Evolutionary conservation across 345 rosid species (phyloP).

Genomic region (Sisymbrium irio): DNA sequence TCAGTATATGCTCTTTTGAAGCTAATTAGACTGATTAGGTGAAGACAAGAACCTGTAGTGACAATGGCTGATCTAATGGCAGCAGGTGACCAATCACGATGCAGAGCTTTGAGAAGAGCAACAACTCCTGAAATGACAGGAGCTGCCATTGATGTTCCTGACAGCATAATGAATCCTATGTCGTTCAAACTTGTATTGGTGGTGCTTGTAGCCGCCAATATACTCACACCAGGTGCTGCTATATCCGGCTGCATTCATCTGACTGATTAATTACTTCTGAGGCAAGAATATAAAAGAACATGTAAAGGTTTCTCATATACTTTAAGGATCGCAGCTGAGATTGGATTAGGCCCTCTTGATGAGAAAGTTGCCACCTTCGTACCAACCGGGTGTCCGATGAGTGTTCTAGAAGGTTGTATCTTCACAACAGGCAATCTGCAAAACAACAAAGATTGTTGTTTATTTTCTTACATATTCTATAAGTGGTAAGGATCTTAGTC

Average conservation of each 20-base stretch:
- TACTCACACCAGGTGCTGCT: slow-evolving; percentile 45
- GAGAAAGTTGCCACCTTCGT: slow-evolving; percentile 26
- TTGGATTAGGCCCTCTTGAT: slow-evolving; percentile 14
- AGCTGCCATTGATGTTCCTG: slow-evolving; percentile 50
- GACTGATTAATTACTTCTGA: background rate
- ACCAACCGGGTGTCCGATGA: slow-evolving; percentile 20
- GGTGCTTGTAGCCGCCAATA: slow-evolving; percentile 39
- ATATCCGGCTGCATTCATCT: slow-evolving; percentile 42
- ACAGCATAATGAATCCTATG: slow-evolving; percentile 25
- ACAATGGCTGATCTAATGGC: slow-evolving; percentile 49
- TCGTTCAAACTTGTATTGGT: slow-evolving; percentile 13
- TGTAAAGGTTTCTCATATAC: background rate
- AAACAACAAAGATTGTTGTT: background rate
- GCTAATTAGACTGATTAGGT: background rate
- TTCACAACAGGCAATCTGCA: slow-evolving; percentile 20
- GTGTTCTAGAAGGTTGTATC: slow-evolving; percentile 16
- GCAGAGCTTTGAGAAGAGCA: slow-evolving; percentile 37
- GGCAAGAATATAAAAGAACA: background rate
- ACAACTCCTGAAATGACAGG: slow-evolving; percentile 43
- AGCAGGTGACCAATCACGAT: slow-evolving; percentile 48
- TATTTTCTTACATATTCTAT: background rate
- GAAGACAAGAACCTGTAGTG: slow-evolving; percentile 43
- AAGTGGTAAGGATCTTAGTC: background rate
- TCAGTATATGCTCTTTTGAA: background rate
- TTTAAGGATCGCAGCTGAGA: no score